A percentile compares a stretch with the other conserved stretches of the same genome.
Conservation (phyloP, 108 stramenopile species). For the Poteriospumella lacustris region DNA sequence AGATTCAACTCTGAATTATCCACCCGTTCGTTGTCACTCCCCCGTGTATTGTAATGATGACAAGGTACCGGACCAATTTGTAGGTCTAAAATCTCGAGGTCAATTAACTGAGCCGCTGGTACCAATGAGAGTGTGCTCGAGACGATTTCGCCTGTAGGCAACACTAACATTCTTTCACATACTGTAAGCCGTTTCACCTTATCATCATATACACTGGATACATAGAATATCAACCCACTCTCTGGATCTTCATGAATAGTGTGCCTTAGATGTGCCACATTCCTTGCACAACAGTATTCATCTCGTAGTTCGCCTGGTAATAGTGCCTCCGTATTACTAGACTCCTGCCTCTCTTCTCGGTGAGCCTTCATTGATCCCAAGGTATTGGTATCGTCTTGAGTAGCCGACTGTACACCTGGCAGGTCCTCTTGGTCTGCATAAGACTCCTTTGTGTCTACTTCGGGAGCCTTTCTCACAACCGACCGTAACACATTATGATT, state of each 20-base stretch:
- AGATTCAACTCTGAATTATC: conserved; percentile 3
- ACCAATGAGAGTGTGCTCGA: conserved; percentile 6
- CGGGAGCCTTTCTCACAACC: conserved; percentile 6
- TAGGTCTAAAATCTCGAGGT: conserved; percentile 7
- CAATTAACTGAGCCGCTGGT: conserved; percentile 6
- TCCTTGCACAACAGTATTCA: conserved; percentile 7
- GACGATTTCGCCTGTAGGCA: conserved; percentile 6
- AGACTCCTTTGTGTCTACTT: conserved; percentile 2
- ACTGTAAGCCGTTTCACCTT: conserved; percentile 7
- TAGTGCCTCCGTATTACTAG: conserved; percentile 7
- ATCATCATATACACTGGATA: conserved; percentile 8
- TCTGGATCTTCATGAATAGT: conserved; percentile 8
- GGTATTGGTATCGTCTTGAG: conserved; percentile 7
- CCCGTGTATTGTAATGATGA: conserved; percentile 7
- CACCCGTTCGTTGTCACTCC: conserved; percentile 6
- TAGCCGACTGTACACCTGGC: conserved; percentile 1
- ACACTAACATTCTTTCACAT: conserved; percentile 8
- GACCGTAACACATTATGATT: conserved; percentile 8
- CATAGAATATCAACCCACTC: conserved; percentile 7
- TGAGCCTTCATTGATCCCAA: background rate
- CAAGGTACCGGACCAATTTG: conserved; percentile 6
- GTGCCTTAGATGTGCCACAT: conserved; percentile 1
- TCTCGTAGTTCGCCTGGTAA: conserved; percentile 6
- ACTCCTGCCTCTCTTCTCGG: conserved; percentile 6
- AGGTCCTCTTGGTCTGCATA: conserved; percentile 2